Percentiles rank a stretch among this genome's conserved stretches.
These are phyloP conservation scores for Fraxinus cuspidata DNA, from an alignment of 257 asterid genomes.

Conservation along the genomic window DNA sequence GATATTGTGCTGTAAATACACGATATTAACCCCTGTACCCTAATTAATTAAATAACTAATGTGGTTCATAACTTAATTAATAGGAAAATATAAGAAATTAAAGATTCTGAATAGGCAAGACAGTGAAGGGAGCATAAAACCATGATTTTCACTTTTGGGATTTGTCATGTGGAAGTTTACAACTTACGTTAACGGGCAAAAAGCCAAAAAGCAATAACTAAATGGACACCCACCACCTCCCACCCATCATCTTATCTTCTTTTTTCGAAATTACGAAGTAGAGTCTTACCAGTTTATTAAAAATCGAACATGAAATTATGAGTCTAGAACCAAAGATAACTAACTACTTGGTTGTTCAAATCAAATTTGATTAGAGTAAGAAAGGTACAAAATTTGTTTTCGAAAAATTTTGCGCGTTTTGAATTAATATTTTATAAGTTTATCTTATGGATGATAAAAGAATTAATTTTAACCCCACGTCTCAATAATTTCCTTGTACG, in stretches of 20 bases:
- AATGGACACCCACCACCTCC: constrained; percentile 42
- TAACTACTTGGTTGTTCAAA: background rate
- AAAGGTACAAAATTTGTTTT: too few species aligned
- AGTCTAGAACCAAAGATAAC: background rate
- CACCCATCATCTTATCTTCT: background rate
- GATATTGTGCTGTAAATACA: background rate
- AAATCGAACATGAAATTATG: background rate
- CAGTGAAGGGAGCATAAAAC: background rate
- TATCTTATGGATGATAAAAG: too few species aligned
- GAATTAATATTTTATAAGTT: too few species aligned
- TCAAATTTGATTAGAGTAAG: too few species aligned
- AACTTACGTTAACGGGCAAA: constrained; percentile 43
- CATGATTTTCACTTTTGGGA: constrained; percentile 39
- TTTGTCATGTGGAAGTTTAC: constrained; percentile 48
- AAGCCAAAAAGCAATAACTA: constrained; percentile 29
- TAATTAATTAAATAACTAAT: background rate
- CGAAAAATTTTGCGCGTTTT: too few species aligned
- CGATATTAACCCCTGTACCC: background rate
- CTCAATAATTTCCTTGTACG: too few species aligned
- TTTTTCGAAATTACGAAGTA: background rate
- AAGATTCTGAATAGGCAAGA: background rate
- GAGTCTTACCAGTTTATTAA: background rate
- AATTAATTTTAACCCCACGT: too few species aligned
- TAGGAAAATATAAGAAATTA: background rate
- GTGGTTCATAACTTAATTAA: background rate